A percentile compares a stretch with the other conserved stretches of the same genome.
These are phyloP conservation scores for Fraxinus paxiana DNA, from an alignment of 305 asterid species.

Conservation along the genomic window DNA sequence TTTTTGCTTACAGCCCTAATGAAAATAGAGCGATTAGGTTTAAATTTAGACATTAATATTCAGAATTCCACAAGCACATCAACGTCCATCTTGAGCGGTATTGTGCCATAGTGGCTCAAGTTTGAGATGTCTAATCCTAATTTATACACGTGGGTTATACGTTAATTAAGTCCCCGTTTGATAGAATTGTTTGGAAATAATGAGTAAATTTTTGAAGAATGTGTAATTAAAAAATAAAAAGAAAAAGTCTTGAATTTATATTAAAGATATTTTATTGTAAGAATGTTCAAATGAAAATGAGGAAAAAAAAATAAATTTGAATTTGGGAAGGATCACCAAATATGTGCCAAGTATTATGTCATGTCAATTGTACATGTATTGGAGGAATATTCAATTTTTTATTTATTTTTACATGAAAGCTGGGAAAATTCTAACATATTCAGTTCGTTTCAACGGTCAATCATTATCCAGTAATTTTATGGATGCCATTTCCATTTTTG, in stretches of 20 bases:
- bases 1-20: too few relatives aligned
- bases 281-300: too few relatives aligned
- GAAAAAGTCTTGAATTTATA: too few relatives aligned
- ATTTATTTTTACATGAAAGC: background rate
- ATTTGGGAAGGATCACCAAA: background rate
- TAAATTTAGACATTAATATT: too few relatives aligned
- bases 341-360: background rate
- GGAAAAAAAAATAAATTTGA: background rate
- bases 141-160: too few relatives aligned
- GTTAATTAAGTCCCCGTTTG: background rate
- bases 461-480: constrained; percentile 26
- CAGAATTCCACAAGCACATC: too few relatives aligned
- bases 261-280: too few relatives aligned
- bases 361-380: background rate
- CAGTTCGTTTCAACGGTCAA: constrained; percentile 38
- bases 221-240: too few relatives aligned
- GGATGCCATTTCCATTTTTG: background rate
- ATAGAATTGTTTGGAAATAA: background rate
- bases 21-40: too few relatives aligned
- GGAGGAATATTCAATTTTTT: background rate
- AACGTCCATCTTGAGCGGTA: background rate
- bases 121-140: background rate
- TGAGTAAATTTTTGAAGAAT: background rate
- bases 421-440: constrained; percentile 23
- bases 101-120: background rate